Conservation (phyloP, 176 grass and related monocot species). For the Oryza meyeriana region DNA sequence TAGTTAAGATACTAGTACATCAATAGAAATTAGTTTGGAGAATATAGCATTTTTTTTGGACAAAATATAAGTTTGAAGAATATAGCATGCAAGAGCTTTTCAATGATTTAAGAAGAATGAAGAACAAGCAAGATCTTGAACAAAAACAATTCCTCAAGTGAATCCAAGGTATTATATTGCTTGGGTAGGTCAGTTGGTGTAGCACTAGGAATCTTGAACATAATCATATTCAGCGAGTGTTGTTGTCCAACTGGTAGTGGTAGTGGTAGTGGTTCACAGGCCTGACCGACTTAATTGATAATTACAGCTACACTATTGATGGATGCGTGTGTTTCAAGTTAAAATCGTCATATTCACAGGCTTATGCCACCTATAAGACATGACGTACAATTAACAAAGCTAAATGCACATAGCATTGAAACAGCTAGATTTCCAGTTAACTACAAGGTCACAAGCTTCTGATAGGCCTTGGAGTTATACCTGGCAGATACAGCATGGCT, state of each 20-base stretch:
- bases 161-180: not conserved
- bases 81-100: not conserved
- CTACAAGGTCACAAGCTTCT: not conserved
- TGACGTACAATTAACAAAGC: not conserved
- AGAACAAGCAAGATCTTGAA: not conserved
- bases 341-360: not conserved
- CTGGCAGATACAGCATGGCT: constrained; percentile 86
- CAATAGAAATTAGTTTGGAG: not conserved
- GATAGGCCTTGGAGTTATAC: constrained; percentile 38
- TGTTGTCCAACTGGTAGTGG: not conserved
- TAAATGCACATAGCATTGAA: not conserved
- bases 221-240: not conserved
- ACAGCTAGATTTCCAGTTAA: not conserved
- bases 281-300: not conserved
- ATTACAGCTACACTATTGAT: not conserved
- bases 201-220: not conserved
- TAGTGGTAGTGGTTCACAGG: not conserved
- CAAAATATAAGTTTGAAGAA: too few species aligned
- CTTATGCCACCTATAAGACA: not conserved
- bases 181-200: not conserved
- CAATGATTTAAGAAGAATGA: too few species aligned
- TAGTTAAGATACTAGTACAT: not conserved
- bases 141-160: not conserved
- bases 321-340: not conserved
- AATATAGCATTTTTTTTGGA: not conserved